These are phyloP conservation scores for Gossypium raimondii DNA, from an alignment of 345 rosid genomes.

Conservation along the genomic window DNA sequence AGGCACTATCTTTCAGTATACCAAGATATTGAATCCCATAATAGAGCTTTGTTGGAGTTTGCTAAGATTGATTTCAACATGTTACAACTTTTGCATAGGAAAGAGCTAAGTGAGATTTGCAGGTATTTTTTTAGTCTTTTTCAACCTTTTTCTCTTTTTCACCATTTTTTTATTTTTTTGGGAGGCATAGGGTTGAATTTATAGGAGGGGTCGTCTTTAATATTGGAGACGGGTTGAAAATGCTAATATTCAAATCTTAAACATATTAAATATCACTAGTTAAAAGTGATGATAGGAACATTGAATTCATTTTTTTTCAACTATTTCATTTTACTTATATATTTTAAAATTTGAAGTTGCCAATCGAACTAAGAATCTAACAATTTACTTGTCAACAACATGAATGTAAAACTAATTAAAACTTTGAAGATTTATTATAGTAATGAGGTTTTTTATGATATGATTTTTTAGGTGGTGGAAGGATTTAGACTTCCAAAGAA, in stretches of 20 bases:
- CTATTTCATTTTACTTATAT: no score
- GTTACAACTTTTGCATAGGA: conserved; percentile 22
- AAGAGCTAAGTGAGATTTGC: conserved; percentile 20
- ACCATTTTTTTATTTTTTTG: no score
- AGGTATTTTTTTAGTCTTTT: conserved; percentile 14
- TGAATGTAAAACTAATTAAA: not conserved
- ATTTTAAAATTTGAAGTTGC: no score
- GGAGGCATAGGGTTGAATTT: no score
- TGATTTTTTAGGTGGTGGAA: conserved; percentile 28
- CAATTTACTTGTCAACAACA: no score
- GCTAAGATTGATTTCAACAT: conserved; percentile 35
- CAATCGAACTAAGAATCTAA: no score
- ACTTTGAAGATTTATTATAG: not conserved
- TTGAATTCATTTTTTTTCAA: no score
- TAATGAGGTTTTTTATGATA: not conserved
- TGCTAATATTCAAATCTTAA: no score
- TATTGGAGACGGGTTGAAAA: no score
- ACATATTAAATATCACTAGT: no score
- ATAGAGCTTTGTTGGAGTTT: conserved; percentile 16
- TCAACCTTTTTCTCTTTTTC: not conserved
- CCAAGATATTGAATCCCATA: not conserved
- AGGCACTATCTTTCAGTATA: conserved; percentile 21
- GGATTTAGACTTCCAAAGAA: conserved; percentile 19
- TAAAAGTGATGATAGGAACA: no score
- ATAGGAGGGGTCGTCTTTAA: no score